Evolutionary conservation across 345 rosid genomes (phyloP), one percentile per base, ranked within the genome.

Genomic region (Trapa bicornis): DNA sequence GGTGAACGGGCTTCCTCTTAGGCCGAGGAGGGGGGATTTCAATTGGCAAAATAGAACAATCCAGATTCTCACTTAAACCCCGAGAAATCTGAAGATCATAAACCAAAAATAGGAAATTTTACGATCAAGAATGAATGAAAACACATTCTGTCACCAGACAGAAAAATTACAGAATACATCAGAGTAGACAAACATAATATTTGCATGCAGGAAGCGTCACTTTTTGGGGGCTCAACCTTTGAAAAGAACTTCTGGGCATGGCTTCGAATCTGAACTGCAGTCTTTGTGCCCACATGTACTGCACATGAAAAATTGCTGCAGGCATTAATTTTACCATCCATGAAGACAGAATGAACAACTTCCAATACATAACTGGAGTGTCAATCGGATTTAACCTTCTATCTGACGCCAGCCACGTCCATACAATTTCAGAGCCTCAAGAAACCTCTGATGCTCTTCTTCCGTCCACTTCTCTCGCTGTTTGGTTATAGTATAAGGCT

Each of bases 241-340:
- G 91, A 81, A 86, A 92, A 92, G 76, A 86, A 88, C 73, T 92
- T 92, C 73, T 92, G 98, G 76, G 98, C 96, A 80, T 92, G 98
- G 89, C 98, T 89, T 77, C 98, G 85, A 64, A 89, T 88, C 78
- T 89, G 98, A 75, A 92, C 93, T 38, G 96, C 91, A 32, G 96
- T 85, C 82, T 92, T 92, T 52, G 97, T 80, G 66, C 91, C 93
- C 66, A 92, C 78, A 69, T 86, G 89, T 67, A 85, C 98, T 92
- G 96, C 84, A 76, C 5, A 54, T 37, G 4, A 62, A 13, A 73
- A 29, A 65, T 64, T n/a, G 72, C 57, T 37, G 73, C 77, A 70
- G 8, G 63, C 58, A 68, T 4, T 42, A 22, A 43, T 17, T 17
- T 17, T 14, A 41, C 41, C 1, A 41, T 42, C 16, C 33, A 11